Conservation (phyloP, 2,329 filamentous ascomycete species). For the Xylariomycetidae sp. region DNA sequence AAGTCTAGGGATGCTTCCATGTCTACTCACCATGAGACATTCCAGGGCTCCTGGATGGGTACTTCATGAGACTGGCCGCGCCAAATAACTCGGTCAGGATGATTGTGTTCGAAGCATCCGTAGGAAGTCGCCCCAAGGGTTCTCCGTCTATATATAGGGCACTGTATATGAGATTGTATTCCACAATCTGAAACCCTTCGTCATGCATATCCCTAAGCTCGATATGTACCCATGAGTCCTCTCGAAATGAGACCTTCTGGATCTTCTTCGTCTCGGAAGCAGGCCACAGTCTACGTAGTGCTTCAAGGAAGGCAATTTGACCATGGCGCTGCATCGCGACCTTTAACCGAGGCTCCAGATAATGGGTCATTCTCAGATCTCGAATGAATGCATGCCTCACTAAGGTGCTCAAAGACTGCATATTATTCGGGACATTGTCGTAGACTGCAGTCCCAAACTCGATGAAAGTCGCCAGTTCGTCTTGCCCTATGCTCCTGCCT, state of each 20-base stretch:
- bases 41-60: constrained; percentile 44
- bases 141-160: constrained; percentile 37
- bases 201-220: constrained; percentile 4
- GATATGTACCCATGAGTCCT: constrained; percentile 18
- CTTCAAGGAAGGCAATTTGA: constrained; percentile 19
- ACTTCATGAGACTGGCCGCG: constrained; percentile 42
- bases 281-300: constrained; percentile 40
- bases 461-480: constrained; percentile 16
- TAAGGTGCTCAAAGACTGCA: constrained; percentile 25
- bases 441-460: constrained; percentile 33
- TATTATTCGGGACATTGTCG: constrained; percentile 37
- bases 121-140: constrained; percentile 38
- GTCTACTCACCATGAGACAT: constrained; percentile 45
- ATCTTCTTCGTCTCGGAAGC: constrained; percentile 20
- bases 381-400: constrained; percentile 37
- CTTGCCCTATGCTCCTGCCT: constrained; percentile 2
- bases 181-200: constrained; percentile 18
- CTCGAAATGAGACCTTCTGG: constrained; percentile 5
- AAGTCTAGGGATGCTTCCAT: background rate
- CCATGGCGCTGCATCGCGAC: constrained; percentile 24
- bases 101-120: constrained; percentile 16
- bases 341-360: constrained; percentile 29
- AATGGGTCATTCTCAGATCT: constrained; percentile 39
- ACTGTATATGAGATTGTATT: constrained; percentile 31
- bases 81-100: constrained; percentile 50